phyloP scores from a whole-genome alignment of 2,329 filamentous ascomycete genomes.

The Hypoxylon sp. region DNA sequence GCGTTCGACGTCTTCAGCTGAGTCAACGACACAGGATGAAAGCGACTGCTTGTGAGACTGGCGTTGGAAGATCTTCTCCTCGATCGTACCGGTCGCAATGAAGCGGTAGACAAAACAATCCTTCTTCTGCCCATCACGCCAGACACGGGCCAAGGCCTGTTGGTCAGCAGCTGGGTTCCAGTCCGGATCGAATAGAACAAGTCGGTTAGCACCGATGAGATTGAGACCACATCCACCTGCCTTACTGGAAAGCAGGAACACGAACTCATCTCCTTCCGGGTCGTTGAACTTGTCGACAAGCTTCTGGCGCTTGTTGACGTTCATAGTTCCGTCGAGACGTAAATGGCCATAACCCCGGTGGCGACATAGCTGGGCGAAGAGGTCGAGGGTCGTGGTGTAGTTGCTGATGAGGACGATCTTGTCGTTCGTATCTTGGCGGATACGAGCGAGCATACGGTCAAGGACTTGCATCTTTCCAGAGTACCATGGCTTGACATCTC shows the following conservation, averaged over 20 bases:
- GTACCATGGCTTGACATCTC: constrained; percentile 95
- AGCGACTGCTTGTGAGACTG: constrained; percentile 98
- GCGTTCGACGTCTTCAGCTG: constrained; percentile 94
- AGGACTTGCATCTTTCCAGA: constrained; percentile 98
- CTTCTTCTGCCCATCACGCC: constrained; percentile 99
- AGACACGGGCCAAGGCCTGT: constrained; percentile 95
- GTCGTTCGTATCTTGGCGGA: constrained; percentile 96
- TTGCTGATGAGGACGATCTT: constrained; percentile 99
- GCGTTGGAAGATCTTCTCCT: constrained; percentile 99
- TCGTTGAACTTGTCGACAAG: constrained; percentile 98
- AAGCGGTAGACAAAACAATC: constrained; percentile 99
- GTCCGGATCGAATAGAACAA: constrained; percentile 94
- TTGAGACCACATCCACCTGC: constrained; percentile 94
- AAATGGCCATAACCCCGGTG: constrained; percentile 86
- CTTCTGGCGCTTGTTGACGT: constrained; percentile 96
- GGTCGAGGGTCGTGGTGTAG: constrained; percentile 94
- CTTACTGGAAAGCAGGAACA: constrained; percentile 97
- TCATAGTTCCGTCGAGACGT: constrained; percentile 96
- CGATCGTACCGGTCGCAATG: constrained; percentile 96
- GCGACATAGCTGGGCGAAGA: constrained; percentile 93
- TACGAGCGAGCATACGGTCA: constrained; percentile 97
- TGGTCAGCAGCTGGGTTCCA: constrained; percentile 99
- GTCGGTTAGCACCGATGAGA: constrained; percentile 82
- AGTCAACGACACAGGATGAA: constrained; percentile 96
- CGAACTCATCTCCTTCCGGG: constrained; percentile 88